These are phyloP conservation scores for Myxozyma mucilagina DNA, from an alignment of 805 yeast genomes.

Conservation along the genomic window DNA sequence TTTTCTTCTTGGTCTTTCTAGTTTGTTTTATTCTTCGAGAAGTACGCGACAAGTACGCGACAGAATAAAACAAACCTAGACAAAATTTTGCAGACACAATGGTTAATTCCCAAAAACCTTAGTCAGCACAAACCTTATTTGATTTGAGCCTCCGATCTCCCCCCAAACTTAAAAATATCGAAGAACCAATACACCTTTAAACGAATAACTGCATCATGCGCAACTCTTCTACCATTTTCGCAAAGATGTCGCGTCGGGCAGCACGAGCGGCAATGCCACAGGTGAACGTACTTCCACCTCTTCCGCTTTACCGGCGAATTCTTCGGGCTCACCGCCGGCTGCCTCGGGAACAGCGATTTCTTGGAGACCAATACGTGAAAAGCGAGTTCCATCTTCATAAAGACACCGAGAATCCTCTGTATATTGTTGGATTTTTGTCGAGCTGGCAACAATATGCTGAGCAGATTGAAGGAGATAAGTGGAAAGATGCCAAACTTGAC, in stretches of 20 bases:
- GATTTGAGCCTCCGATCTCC: too few relatives aligned
- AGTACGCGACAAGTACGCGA: too few relatives aligned
- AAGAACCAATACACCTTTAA: too few relatives aligned
- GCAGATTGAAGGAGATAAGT: conserved; percentile 49
- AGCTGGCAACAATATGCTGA: conserved; percentile 75
- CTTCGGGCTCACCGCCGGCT: conserved; percentile 75
- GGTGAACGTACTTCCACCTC: conserved; percentile 66
- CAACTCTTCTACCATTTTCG: conserved; percentile 2
- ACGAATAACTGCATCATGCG: conserved; percentile 10
- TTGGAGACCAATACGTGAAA: conserved; percentile 89
- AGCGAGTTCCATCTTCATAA: conserved; percentile 87
- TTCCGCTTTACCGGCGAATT: conserved; percentile 73
- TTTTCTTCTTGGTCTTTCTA: too few relatives aligned
- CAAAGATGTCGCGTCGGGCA: conserved; percentile 14
- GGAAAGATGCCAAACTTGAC: conserved; percentile 66
- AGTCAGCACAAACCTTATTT: too few relatives aligned
- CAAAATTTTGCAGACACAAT: too few relatives aligned
- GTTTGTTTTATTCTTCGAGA: too few relatives aligned
- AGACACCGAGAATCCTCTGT: conserved; percentile 80
- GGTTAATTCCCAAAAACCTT: too few relatives aligned
- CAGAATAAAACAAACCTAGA: too few relatives aligned
- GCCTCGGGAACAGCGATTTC: conserved; percentile 66
- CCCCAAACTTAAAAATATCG: too few relatives aligned
- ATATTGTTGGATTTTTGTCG: conserved; percentile 88
- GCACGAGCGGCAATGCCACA: conserved; percentile 42